Conservation (phyloP, 441 rosid genomes). For the Bocquillonia castaneifolia region DNA sequence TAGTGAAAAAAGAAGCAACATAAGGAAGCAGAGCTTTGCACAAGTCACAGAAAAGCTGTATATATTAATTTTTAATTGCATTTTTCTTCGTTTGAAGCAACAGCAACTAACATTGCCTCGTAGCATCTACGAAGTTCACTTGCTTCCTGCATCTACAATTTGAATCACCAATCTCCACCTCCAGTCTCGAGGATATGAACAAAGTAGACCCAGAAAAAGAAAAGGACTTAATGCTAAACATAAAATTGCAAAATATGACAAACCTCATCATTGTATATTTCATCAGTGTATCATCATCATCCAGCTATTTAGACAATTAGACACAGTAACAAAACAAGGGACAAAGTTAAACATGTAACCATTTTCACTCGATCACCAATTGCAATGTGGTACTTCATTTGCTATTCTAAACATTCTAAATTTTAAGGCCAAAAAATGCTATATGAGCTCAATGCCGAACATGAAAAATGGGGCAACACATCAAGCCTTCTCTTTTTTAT, state of each 20-base stretch:
- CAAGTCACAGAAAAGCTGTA: no score
- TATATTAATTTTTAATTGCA: no score
- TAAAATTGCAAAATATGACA: constrained; percentile 1
- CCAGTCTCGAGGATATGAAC: background rate
- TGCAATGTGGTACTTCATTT: background rate
- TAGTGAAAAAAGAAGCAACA: no score
- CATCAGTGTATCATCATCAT: background rate
- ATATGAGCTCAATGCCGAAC: background rate
- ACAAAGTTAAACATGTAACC: background rate
- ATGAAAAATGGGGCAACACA: background rate
- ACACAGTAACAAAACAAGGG: background rate
- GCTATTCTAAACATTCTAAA: constrained; percentile 4
- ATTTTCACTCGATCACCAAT: background rate
- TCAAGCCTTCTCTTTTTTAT: constrained; percentile 54
- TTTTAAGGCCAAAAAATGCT: constrained; percentile 8
- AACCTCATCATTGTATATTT: no score
- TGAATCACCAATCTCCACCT: background rate
- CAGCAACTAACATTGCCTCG: background rate
- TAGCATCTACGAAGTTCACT: background rate
- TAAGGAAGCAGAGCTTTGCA: no score
- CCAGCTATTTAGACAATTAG: background rate
- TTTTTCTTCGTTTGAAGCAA: background rate
- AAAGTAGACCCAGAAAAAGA: background rate
- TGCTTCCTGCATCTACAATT: background rate
- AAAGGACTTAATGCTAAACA: background rate